Base-by-base conservation (phyloP, 768 basidiomycete genomes). In the Termitomyces titanicus region DNA sequence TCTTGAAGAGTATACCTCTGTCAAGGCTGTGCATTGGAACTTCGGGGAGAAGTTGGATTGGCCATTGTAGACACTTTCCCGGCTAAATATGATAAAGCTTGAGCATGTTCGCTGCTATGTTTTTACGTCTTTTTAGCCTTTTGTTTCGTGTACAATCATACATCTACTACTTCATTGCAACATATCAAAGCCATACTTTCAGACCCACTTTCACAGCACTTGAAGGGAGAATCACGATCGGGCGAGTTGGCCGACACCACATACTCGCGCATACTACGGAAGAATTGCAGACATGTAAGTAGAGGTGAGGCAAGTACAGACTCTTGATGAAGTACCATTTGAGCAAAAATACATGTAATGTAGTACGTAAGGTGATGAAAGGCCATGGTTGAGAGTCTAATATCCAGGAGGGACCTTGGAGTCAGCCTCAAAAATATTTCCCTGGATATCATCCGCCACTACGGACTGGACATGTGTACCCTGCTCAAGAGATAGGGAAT, bases 11-110 rank as follows among this genome's bases (percentile, higher is more conserved):
- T 94, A 93, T 63, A 91, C 86, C 0, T 88, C 84, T 15, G 81
- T 89, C 62, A 92, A 81, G 73, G 88, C 90, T 15, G 77, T 94
- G 20, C 90, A 92, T 63, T 93, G 89, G 89, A 92, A 93, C 69
- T 91, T 88, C 61, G 89, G 88, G 3, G 89, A 91, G 71, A 83
- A 82, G 63, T 68, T 88, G 31, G 85, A 84, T 22, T 92, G 89
- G 89, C 90, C 90, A 3, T 71, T 92, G 63, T 91, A 72, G 74
- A 18, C 12, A 18, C 11, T 33, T n/a, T n/a, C n/a, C n/a, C n/a
- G n/a, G n/a, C n/a, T n/a, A n/a, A n/a, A n/a, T n/a, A n/a, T n/a
- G n/a, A n/a, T n/a, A n/a, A n/a, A n/a, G n/a, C n/a, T n/a, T n/a
- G n/a, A n/a, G n/a, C n/a, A n/a, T n/a, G n/a, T n/a, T n/a, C n/a